Conservation (phyloP, 257 asterid genomes). For the Scutellaria minor region DNA sequence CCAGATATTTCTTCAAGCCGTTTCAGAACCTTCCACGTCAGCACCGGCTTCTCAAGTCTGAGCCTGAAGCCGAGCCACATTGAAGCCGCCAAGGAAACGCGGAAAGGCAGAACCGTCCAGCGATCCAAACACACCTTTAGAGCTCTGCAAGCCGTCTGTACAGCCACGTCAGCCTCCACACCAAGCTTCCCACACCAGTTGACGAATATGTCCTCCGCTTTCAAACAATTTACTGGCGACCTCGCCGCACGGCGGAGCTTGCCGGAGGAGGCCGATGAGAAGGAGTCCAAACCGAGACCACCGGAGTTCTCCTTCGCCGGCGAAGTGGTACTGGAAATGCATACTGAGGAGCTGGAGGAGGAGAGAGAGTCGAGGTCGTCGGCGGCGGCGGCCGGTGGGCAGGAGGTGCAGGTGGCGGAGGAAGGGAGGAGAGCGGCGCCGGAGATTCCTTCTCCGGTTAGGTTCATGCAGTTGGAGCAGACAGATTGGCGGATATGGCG, state of each 20-base stretch:
- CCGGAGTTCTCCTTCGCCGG: slow-evolving; percentile 34
- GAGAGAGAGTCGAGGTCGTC: slow-evolving; percentile 34
- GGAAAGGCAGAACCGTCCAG: slow-evolving; percentile 50
- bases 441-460: slow-evolving; percentile 31
- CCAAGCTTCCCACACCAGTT: slow-evolving; percentile 60
- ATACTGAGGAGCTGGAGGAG: slow-evolving; percentile 41
- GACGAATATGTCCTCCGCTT: slow-evolving; percentile 50
- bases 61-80: slow-evolving; percentile 62
- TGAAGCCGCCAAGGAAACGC: slow-evolving; percentile 60
- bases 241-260: slow-evolving; percentile 17
- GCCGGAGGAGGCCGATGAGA: not conserved
- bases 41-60: slow-evolving; percentile 21
- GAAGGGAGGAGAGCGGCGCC: slow-evolving; percentile 16
- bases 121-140: slow-evolving; percentile 41
- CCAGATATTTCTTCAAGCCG: slow-evolving; percentile 59
- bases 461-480: slow-evolving; percentile 39
- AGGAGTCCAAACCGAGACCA: slow-evolving; percentile 18
- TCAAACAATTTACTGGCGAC: not conserved
- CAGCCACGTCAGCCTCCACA: slow-evolving; percentile 31
- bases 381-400: slow-evolving; percentile 28
- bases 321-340: slow-evolving; percentile 52
- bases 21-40: slow-evolving; percentile 39
- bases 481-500: slow-evolving; percentile 60
- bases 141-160: slow-evolving; percentile 42
- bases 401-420: slow-evolving; percentile 34